phyloP scores from a whole-genome alignment of 108 stramenopile species.

The Skeletonema costatum region DNA sequence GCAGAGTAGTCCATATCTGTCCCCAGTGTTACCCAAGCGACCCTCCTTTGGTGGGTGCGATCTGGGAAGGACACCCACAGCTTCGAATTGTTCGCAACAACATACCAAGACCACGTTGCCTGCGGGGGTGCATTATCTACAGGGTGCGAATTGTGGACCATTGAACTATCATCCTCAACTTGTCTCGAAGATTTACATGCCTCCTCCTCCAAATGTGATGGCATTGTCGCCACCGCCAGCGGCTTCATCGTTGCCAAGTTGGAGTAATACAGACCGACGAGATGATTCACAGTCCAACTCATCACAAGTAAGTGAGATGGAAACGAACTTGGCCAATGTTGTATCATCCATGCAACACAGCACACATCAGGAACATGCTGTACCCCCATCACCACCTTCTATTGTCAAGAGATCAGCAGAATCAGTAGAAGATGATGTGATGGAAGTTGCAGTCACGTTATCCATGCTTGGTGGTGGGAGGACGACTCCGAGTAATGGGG shows the following conservation, averaged over 20 bases:
- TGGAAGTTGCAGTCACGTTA: slow-evolving; percentile 43
- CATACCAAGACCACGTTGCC: not conserved
- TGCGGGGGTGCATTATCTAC: slow-evolving; percentile 11
- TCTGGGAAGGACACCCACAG: slow-evolving; percentile 27
- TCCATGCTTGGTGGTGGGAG: slow-evolving; percentile 26
- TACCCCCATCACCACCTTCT: not conserved
- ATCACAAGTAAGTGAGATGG: not conserved
- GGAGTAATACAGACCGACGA: not conserved
- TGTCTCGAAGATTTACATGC: slow-evolving; percentile 13
- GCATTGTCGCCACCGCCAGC: not conserved
- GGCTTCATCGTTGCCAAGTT: not conserved
- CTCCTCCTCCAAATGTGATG: slow-evolving; percentile 1
- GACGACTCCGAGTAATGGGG: not conserved
- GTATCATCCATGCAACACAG: slow-evolving; percentile 8
- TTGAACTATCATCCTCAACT: slow-evolving; percentile 34
- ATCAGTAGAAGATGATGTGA: slow-evolving; percentile 28
- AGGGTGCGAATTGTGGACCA: slow-evolving; percentile 3
- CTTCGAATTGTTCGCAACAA: slow-evolving; percentile 33
- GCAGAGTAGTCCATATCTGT: not conserved
- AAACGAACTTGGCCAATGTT: not conserved
- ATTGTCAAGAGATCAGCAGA: not conserved
- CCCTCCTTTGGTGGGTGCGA: not conserved
- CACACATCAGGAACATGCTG: not conserved
- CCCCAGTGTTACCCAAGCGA: not conserved
- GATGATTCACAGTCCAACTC: not conserved